Percentiles rank a stretch among this genome's conserved stretches.
phyloP scores from a whole-genome alignment of 1,284 basidiomycete genomes.

The Heterobasidion parviporum region DNA sequence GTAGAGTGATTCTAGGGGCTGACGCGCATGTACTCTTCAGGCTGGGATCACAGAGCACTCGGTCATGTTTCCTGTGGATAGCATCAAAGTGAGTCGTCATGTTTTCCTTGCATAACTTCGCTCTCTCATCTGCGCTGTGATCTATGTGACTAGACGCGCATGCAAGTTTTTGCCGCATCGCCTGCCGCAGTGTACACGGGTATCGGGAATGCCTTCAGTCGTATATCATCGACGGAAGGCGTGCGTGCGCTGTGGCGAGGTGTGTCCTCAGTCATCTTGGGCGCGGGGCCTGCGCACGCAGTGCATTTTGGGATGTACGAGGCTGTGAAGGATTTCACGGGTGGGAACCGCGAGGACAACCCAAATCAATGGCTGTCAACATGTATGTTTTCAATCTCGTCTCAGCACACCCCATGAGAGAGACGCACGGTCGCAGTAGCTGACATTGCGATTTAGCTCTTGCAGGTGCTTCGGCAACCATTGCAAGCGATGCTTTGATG shows the following conservation, averaged over 20 bases:
- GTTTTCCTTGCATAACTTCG: not conserved
- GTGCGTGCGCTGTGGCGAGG: conserved; percentile 90
- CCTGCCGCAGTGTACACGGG: conserved; percentile 84
- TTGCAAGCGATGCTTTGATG: conserved; percentile 96
- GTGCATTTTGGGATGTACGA: conserved; percentile 98
- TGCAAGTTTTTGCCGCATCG: conserved; percentile 91
- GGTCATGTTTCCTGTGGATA: conserved; percentile 98
- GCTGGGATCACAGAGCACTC: conserved; percentile 99
- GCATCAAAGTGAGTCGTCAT: conserved; percentile 75
- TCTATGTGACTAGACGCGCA: conserved; percentile 70
- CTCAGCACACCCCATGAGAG: not conserved
- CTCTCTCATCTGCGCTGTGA: not conserved
- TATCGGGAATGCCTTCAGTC: conserved; percentile 80
- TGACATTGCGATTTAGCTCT: conserved; percentile 44
- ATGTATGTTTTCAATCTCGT: conserved; percentile 38
- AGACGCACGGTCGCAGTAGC: not conserved
- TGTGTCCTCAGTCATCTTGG: conserved; percentile 94
- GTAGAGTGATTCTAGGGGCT: not conserved
- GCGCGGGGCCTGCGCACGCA: conserved; percentile 97
- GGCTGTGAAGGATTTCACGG: conserved; percentile 87
- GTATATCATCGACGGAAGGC: conserved; percentile 92
- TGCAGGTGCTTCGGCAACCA: conserved; percentile 92
- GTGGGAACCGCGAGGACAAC: conserved; percentile 70
- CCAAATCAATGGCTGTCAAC: conserved; percentile 74
- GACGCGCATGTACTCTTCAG: conserved; percentile 29